Percentiles rank a stretch among this genome's conserved stretches.
phyloP scores from a whole-genome alignment of 1,284 basidiomycete species.

The Xanthoconium separans region DNA sequence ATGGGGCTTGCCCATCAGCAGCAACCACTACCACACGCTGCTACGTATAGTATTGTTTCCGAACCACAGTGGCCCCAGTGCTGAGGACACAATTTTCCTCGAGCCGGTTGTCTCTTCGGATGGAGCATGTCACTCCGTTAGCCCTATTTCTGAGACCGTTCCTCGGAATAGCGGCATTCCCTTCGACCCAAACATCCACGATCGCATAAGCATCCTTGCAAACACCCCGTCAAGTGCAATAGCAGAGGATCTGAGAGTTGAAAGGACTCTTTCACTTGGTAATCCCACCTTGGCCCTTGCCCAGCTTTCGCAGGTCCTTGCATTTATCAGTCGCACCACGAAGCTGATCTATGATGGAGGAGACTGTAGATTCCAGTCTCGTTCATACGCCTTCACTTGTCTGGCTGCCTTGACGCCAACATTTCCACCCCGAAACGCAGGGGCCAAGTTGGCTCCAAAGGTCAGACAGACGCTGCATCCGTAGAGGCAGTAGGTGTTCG shows the following conservation, averaged over 20 bases:
- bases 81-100: constrained; percentile 6
- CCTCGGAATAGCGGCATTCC: background rate
- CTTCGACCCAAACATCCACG: constrained; percentile 11
- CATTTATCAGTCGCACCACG: constrained; percentile 4
- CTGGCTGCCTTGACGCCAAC: constrained; percentile 9
- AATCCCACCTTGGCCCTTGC: constrained; percentile 1
- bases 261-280: constrained; percentile 9
- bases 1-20: background rate
- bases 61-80: fast-evolving
- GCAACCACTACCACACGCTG: constrained; percentile 8
- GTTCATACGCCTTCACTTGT: constrained; percentile 14
- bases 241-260: constrained; percentile 8
- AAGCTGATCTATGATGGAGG: constrained; percentile 2
- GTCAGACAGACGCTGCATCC: no score
- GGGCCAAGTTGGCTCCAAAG: no score
- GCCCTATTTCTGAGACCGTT: constrained; percentile 9
- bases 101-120: constrained; percentile 12
- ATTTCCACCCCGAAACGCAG: constrained; percentile 2
- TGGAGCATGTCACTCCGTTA: constrained; percentile 9
- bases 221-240: background rate
- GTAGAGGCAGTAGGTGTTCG: no score
- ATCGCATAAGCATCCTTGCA: constrained; percentile 4
- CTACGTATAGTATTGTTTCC: constrained; percentile 4
- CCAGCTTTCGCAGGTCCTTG: constrained; percentile 6
- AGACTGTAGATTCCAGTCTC: constrained; percentile 15